Evolutionary conservation across 768 basidiomycete genomes (phyloP), one percentile per base, ranked within the genome.

Genomic region (Dioszegia hungarica): DNA sequence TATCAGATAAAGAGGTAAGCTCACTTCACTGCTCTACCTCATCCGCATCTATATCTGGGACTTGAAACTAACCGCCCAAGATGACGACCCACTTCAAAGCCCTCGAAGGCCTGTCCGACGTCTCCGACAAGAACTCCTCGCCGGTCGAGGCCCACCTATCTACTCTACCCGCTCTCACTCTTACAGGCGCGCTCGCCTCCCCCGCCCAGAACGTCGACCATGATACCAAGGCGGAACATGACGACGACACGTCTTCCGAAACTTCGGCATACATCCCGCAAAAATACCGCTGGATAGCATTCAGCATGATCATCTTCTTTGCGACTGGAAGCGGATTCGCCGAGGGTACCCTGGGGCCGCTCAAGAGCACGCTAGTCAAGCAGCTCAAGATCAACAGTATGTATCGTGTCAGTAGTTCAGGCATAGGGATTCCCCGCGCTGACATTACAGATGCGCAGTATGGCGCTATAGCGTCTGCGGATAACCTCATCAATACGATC

Each of bases 401-500:
- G 69, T 64, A n/a, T 1, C 24, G 24, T 8, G 24, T 37, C 28
- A 36, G 20, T 50, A n/a, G 11, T 19, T 14, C 5, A 20, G 9
- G 12, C 38, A 24, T 29, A 9, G 38, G 20, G 1, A 22, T 37
- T 17, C 25, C 24, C 1, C 14, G 36, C 15, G 43, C 48, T 53
- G 57, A 56, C 5, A 33, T 5, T 15, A 14, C 44, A 70, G 69
- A 71, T 40, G 68, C 69, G 3, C 67, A 72, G 37, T 74, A 72
- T 52, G 73, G 73, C 8, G 63, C 68, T 6, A 67, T 74, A 47
- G 39, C 70, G 5, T 70, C 70, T 17, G 66, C 73, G 1, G 63
- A 66, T 24, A 68, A 57, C 47, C 62, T 74, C 19, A 66, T 74
- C 64, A 76, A 76, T 51, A 66, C 73, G 9, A 60, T 76, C 31